phyloP scores from a whole-genome alignment of 306 rosid genomes.

The Sophora flavescens region DNA sequence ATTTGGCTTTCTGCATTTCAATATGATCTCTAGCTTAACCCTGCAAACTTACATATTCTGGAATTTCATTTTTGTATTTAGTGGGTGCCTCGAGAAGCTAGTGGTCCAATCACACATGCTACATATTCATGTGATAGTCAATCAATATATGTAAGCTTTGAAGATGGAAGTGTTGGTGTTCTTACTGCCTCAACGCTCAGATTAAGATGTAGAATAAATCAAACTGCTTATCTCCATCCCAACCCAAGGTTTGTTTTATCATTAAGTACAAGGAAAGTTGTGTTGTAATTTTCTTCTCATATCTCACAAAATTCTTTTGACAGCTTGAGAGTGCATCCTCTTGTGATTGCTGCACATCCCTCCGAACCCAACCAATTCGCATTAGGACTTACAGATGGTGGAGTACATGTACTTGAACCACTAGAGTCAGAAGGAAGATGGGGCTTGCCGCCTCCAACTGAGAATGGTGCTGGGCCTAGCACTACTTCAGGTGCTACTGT shows the following conservation, averaged over 20 bases:
- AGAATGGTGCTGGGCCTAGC: slow-evolving; percentile 96
- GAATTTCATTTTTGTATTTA: slow-evolving; percentile 48
- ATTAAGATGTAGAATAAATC: slow-evolving; percentile 87
- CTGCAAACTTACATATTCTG: slow-evolving; percentile 21
- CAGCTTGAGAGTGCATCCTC: slow-evolving; percentile 85
- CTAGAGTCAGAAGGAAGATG: slow-evolving; percentile 93
- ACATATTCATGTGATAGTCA: slow-evolving; percentile 93
- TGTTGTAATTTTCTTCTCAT: slow-evolving; percentile 7
- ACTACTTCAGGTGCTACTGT: slow-evolving; percentile 64
- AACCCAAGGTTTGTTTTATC: slow-evolving; percentile 75
- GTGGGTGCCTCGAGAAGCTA: slow-evolving; percentile 82
- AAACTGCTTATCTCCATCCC: slow-evolving; percentile 80
- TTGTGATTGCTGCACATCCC: slow-evolving; percentile 97
- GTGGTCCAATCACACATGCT: slow-evolving; percentile 97
- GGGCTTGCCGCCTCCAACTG: slow-evolving; percentile 91
- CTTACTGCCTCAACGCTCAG: slow-evolving; percentile 84
- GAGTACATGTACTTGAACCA: slow-evolving; percentile 92
- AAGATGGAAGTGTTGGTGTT: slow-evolving; percentile 91
- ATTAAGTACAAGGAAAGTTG: slow-evolving; percentile 35
- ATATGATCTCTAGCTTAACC: slow-evolving; percentile 37
- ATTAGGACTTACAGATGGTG: slow-evolving; percentile 91
- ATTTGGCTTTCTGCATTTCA: slow-evolving; percentile 39
- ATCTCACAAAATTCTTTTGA: slow-evolving; percentile 30
- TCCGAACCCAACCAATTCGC: slow-evolving; percentile 94
- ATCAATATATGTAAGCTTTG: slow-evolving; percentile 87